A percentile compares a stretch with the other conserved stretches of the same genome.
Evolutionary conservation across 2,329 filamentous ascomycete genomes (phyloP).

Genomic region (Ilyonectria destructans): DNA sequence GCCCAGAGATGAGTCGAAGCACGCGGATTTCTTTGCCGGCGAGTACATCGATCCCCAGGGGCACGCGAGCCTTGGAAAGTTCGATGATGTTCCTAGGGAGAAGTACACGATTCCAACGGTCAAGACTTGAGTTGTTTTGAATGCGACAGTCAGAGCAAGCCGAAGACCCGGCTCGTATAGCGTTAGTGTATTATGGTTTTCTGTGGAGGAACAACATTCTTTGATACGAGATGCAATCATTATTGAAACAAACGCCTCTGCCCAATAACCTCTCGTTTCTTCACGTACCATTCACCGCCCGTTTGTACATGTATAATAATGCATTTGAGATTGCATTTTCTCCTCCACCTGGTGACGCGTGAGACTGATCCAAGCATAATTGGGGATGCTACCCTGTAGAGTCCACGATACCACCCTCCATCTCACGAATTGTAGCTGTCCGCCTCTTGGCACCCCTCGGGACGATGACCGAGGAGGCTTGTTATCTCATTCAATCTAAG

Average conservation of each 20-base stretch:
- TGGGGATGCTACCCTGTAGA: neutral
- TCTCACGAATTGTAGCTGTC: neutral
- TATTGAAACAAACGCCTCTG: neutral
- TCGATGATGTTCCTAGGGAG: constrained; percentile 28
- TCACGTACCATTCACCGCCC: neutral
- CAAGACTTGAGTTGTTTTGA: constrained; percentile 2
- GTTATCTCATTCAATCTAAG: neutral
- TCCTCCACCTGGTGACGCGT: neutral
- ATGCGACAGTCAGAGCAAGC: no score
- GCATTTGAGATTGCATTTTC: no score
- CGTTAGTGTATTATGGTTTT: neutral
- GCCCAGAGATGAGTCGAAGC: constrained; percentile 29
- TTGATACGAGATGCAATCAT: neutral
- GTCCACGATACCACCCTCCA: neutral
- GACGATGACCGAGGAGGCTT: neutral
- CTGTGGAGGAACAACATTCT: neutral
- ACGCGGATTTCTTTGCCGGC: constrained; percentile 34
- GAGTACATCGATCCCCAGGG: constrained; percentile 31
- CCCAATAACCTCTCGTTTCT: neutral
- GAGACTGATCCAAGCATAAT: neutral
- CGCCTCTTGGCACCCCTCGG: neutral
- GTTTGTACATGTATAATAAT: neutral
- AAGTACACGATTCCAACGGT: constrained; percentile 29
- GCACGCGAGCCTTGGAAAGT: constrained; percentile 31
- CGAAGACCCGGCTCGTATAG: no score